Evolutionary conservation across 2,329 filamentous ascomycete species (phyloP).

Genomic region (Fusarium brevicatenulatum): DNA sequence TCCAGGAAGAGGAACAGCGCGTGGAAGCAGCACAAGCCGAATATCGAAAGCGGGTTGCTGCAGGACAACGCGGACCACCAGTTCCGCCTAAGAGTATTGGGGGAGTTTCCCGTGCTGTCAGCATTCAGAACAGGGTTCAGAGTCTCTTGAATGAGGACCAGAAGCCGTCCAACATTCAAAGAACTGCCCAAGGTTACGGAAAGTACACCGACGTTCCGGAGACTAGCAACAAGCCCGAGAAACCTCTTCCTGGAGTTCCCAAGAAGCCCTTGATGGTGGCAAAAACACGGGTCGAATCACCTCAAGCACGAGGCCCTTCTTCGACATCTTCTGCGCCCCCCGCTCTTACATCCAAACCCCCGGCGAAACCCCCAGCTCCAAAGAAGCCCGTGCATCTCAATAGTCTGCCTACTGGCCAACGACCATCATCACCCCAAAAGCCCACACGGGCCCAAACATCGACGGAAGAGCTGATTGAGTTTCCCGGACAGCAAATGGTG

Average conservation of each 20-base stretch:
- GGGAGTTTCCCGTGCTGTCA: conserved; percentile 74
- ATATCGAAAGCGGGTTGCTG: conserved; percentile 79
- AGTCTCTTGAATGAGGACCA: conserved; percentile 83
- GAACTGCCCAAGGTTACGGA: conserved; percentile 89
- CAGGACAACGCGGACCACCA: conserved; percentile 51
- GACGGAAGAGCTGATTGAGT: conserved; percentile 56
- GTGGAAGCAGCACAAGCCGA: conserved; percentile 90
- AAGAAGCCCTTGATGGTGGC: conserved; percentile 60
- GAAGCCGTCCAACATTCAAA: conserved; percentile 65
- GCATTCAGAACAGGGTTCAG: conserved; percentile 92
- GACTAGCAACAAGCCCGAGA: conserved; percentile 51
- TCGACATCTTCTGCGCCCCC: conserved; percentile 40
- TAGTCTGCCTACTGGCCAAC: conserved; percentile 59
- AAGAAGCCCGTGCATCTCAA: conserved; percentile 72
- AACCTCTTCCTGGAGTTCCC: conserved; percentile 56
- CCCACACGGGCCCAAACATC: conserved; percentile 41
- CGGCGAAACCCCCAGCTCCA: conserved; percentile 63
- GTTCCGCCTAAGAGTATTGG: conserved; percentile 65
- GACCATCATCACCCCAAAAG: conserved; percentile 59
- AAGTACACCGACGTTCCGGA: conserved; percentile 74
- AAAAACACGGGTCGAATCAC: conserved; percentile 45
- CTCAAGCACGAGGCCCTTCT: conserved; percentile 36
- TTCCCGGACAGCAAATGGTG: conserved; percentile 60
- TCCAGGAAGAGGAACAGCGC: conserved; percentile 88
- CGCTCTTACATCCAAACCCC: conserved; percentile 40